These are phyloP conservation scores for Centrapalus pauciflorus DNA, from an alignment of 129 eudicot species.

Conservation along the genomic window DNA sequence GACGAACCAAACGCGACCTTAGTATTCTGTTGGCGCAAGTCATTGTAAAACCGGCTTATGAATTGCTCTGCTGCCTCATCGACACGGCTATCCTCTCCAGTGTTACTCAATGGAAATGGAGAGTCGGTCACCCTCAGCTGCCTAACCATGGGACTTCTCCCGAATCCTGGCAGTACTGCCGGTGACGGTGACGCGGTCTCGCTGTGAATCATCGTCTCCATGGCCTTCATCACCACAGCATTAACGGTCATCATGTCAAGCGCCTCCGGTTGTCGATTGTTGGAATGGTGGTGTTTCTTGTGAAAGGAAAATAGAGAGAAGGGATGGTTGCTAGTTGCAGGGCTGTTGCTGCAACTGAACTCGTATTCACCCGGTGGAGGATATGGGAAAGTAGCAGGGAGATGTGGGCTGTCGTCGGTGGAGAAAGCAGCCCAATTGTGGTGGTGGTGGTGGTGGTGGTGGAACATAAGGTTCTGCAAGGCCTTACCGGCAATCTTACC, in stretches of 20 bases:
- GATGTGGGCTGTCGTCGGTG: neutral
- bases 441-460: slow-evolving; percentile 16
- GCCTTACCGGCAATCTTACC: slow-evolving; percentile 49
- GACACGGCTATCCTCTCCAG: slow-evolving; percentile 14
- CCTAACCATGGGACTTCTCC: slow-evolving; percentile 28
- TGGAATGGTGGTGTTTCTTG: slow-evolving; percentile 29
- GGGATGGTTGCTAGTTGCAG: slow-evolving; percentile 13
- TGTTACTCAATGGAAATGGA: slow-evolving; percentile 23
- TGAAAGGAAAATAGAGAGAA: slow-evolving; percentile 32
- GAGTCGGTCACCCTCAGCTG: slow-evolving; percentile 42
- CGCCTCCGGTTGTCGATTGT: neutral
- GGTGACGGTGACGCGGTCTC: slow-evolving; percentile 18
- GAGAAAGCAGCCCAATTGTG: slow-evolving; percentile 6
- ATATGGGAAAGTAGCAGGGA: neutral
- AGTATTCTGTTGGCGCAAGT: slow-evolving; percentile 17
- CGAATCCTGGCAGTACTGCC: slow-evolving; percentile 21
- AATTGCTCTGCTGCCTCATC: slow-evolving; percentile 40
- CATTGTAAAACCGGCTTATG: slow-evolving; percentile 30
- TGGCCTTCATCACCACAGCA: slow-evolving; percentile 21
- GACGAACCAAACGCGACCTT: slow-evolving; percentile 17
- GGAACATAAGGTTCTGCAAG: slow-evolving; percentile 42
- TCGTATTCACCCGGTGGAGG: slow-evolving; percentile 40
- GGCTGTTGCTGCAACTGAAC: slow-evolving; percentile 60
- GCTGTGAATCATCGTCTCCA: slow-evolving; percentile 39
- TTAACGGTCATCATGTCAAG: slow-evolving; percentile 1